Evolutionary conservation across 345 rosid species (phyloP).

Genomic region (Viola odorata): DNA sequence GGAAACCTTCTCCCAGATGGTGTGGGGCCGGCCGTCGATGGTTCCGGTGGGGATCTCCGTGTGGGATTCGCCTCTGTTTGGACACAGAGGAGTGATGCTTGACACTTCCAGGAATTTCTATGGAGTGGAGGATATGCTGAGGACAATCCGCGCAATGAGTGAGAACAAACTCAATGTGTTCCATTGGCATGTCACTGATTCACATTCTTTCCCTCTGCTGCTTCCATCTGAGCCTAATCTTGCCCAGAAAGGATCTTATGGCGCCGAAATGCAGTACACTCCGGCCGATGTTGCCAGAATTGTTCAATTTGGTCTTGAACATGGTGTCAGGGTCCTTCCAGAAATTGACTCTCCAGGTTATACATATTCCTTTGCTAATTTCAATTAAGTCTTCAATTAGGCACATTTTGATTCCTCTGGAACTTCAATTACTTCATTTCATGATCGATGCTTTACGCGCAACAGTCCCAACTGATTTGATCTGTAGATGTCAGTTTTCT

Average conservation of each 20-base stretch:
- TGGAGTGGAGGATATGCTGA: conserved; percentile 51
- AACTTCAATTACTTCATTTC: too few species aligned
- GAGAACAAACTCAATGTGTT: conserved; percentile 80
- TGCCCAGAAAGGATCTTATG: conserved; percentile 67
- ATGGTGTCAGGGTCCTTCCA: conserved; percentile 75
- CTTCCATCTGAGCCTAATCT: conserved; percentile 76
- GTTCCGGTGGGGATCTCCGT: conserved; percentile 45
- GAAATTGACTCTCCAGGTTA: conserved; percentile 84
- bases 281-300: conserved; percentile 47
- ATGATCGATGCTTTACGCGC: too few species aligned
- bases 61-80: conserved; percentile 58
- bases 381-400: too few species aligned
- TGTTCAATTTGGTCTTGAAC: conserved; percentile 63
- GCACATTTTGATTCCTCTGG: too few species aligned
- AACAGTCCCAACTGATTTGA: too few species aligned
- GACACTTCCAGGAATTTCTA: conserved; percentile 86
- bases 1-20: conserved; percentile 79
- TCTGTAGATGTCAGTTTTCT: too few species aligned
- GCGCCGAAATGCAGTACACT: conserved; percentile 50
- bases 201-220: conserved; percentile 75
- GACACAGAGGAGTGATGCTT: conserved; percentile 60
- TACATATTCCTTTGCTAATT: neutral
- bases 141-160: conserved; percentile 68
- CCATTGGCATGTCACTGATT: conserved; percentile 87
- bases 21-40: conserved; percentile 53